Conservation (phyloP, 1,284 basidiomycete genomes). For the Ustilago xerochloae region DNA sequence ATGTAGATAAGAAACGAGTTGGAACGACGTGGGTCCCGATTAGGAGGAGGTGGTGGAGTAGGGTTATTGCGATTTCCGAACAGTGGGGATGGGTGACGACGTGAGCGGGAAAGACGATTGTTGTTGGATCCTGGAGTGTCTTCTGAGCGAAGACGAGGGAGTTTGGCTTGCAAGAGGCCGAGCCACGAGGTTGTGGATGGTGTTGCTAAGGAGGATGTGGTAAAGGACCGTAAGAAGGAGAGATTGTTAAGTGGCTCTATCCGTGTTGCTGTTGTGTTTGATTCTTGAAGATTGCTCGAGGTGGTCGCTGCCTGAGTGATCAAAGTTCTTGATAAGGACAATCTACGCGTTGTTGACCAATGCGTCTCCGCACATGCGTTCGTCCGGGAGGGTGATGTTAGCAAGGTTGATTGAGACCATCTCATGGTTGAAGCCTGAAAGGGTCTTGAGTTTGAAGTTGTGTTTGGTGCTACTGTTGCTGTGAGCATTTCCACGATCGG, state of each 20-base stretch:
- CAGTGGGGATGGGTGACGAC: constrained; percentile 7
- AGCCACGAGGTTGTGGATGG: not conserved
- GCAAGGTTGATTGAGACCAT: no score
- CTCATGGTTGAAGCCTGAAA: not conserved
- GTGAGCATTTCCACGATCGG: not conserved
- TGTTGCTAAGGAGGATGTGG: not conserved
- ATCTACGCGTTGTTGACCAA: no score
- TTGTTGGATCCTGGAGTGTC: not conserved
- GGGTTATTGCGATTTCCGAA: constrained; percentile 10
- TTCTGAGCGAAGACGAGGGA: constrained; percentile 11
- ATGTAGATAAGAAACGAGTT: not conserved
- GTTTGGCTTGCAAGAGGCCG: constrained; percentile 1
- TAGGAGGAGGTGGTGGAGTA: not conserved
- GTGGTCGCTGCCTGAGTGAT: not conserved
- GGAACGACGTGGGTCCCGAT: not conserved
- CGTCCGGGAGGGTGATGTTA: no score
- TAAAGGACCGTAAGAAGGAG: constrained; percentile 23
- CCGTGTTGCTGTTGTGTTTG: not conserved
- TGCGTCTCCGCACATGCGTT: no score
- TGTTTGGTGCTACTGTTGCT: not conserved
- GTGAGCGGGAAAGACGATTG: not conserved
- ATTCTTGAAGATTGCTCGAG: not conserved
- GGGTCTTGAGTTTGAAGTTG: not conserved
- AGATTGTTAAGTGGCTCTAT: not conserved
- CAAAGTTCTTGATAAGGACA: not conserved